These are phyloP conservation scores for Gracilaria domingensis DNA, from an alignment of 23 red algal genomes.

Conservation along the genomic window DNA sequence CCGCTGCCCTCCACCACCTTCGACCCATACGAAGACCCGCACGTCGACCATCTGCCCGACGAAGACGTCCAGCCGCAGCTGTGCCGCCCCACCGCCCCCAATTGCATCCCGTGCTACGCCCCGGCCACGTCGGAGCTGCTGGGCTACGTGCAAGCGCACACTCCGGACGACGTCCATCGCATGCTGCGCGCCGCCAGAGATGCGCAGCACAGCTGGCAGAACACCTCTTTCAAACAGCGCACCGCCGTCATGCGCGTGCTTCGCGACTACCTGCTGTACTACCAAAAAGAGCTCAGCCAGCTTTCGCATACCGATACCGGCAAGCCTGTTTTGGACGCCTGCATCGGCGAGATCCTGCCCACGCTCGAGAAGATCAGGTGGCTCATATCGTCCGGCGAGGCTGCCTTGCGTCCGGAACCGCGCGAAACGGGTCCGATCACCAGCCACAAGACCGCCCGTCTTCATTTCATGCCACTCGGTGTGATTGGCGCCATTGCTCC, in stretches of 20 bases:
- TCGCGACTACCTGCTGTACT: constrained; percentile 52
- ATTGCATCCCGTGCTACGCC: constrained; percentile 15
- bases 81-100: neutral
- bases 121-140: constrained; percentile 51
- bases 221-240: constrained; percentile 68
- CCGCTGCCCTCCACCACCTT: constrained; percentile 44
- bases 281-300: constrained; percentile 69
- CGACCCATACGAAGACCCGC: constrained; percentile 46
- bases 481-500: constrained; percentile 97
- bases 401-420: constrained; percentile 70
- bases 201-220: constrained; percentile 63
- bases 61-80: constrained; percentile 52
- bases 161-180: constrained; percentile 31
- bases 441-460: constrained; percentile 72
- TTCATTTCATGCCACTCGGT: constrained; percentile 94
- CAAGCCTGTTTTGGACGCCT: constrained; percentile 88
- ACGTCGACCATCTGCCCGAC: constrained; percentile 32
- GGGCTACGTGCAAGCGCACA: constrained; percentile 47
- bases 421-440: constrained; percentile 88
- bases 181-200: constrained; percentile 42
- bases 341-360: constrained; percentile 89
- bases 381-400: constrained; percentile 82
- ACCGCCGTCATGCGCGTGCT: constrained; percentile 55
- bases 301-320: constrained; percentile 77
- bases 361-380: constrained; percentile 99